Evolutionary conservation across 2,329 filamentous ascomycete species (phyloP).

Genomic region (Colletotrichum ledebouriae): DNA sequence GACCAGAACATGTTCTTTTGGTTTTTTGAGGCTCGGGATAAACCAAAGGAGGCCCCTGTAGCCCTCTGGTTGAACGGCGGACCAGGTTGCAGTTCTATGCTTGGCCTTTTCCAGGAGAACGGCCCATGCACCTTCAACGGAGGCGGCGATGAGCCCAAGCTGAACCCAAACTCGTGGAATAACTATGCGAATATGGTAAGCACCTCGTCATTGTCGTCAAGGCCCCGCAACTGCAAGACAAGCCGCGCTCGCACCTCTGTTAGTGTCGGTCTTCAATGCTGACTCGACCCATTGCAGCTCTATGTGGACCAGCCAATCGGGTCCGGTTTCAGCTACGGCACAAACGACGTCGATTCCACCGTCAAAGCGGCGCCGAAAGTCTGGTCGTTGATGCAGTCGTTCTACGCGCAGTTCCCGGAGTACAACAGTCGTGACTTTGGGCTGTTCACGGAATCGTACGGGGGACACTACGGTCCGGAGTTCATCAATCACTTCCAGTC

Average conservation of each 20-base stretch:
- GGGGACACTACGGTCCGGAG: slow-evolving; percentile 70
- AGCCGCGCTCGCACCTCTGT: slow-evolving; percentile 48
- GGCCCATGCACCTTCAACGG: slow-evolving; percentile 59
- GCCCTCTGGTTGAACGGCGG: slow-evolving; percentile 57
- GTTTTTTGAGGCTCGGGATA: slow-evolving; percentile 54
- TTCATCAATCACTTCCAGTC: slow-evolving; percentile 68
- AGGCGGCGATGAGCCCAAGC: slow-evolving; percentile 51
- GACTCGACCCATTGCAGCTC: slow-evolving; percentile 28
- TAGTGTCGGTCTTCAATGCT: slow-evolving; percentile 45
- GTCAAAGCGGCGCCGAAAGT: slow-evolving; percentile 61
- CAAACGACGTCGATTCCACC: slow-evolving; percentile 55
- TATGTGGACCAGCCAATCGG: slow-evolving; percentile 45
- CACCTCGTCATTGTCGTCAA: not conserved
- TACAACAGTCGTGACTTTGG: slow-evolving; percentile 71
- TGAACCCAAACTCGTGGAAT: slow-evolving; percentile 61
- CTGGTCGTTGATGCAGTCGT: slow-evolving; percentile 72
- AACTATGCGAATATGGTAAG: slow-evolving; percentile 56
- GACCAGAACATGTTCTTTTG: slow-evolving; percentile 61
- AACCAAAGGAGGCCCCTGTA: slow-evolving; percentile 50
- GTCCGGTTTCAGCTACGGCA: slow-evolving; percentile 50
- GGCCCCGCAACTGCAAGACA: not conserved
- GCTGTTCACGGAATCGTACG: slow-evolving; percentile 68
- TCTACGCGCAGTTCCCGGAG: slow-evolving; percentile 73
- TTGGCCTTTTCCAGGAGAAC: slow-evolving; percentile 58
- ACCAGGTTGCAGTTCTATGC: slow-evolving; percentile 56